A percentile compares a stretch with the other conserved stretches of the same genome.
These are phyloP conservation scores for Xylariaceae sp. DNA, from an alignment of 2,329 filamentous ascomycete species.

Conservation along the genomic window DNA sequence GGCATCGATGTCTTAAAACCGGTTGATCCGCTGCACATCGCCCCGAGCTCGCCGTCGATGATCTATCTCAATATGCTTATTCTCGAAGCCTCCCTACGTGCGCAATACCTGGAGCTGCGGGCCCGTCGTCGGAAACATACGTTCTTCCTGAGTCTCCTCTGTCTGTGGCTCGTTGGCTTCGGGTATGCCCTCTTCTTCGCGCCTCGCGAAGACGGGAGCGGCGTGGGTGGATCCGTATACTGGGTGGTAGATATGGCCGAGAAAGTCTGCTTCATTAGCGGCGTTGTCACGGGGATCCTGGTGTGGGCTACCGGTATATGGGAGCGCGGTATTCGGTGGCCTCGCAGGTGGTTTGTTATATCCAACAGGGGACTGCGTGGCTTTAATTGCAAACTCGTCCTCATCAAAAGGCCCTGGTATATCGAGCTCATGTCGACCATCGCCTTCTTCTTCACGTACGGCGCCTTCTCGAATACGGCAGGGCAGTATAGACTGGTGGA, in stretches of 20 bases:
- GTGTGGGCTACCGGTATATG: constrained; percentile 96
- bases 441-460: constrained; percentile 73
- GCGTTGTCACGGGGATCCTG: constrained; percentile 77
- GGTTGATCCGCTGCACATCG: constrained; percentile 68
- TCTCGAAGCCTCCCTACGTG: constrained; percentile 86
- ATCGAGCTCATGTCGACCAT: constrained; percentile 68
- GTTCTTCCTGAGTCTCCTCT: constrained; percentile 79
- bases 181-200: constrained; percentile 87
- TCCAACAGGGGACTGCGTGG: constrained; percentile 84
- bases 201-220: constrained; percentile 90
- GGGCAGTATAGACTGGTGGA: constrained; percentile 76
- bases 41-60: constrained; percentile 88
- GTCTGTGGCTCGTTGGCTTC: constrained; percentile 77
- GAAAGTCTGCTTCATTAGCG: constrained; percentile 87
- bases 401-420: constrained; percentile 79
- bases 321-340: constrained; percentile 93
- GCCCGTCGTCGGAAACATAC: constrained; percentile 86
- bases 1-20: constrained; percentile 40
- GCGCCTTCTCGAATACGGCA: constrained; percentile 60
- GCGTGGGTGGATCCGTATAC: constrained; percentile 89
- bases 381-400: constrained; percentile 95
- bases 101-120: constrained; percentile 86
- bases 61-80: constrained; percentile 98
- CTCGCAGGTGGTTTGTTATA: constrained; percentile 80
- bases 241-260: constrained; percentile 90